Percentiles rank a stretch among this genome's conserved stretches.
Conservation (phyloP, 257 asterid genomes). For the Jacaranda mimosifolia region DNA sequence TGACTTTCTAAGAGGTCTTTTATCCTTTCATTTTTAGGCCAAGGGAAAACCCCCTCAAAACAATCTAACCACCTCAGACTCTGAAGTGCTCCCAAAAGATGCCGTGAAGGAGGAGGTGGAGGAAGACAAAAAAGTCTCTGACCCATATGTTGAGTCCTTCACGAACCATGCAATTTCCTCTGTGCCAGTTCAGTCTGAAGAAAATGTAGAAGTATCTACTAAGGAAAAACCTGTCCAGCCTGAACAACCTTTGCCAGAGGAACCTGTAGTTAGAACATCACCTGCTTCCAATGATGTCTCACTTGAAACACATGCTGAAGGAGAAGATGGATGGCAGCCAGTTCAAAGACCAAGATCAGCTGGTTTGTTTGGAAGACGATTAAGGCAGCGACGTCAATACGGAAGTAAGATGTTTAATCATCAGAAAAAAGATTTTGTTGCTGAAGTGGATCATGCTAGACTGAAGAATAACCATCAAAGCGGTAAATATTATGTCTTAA, state of each 20-base stretch:
- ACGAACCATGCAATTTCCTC: conserved; percentile 41
- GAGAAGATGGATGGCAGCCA: conserved; percentile 97
- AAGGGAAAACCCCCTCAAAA: conserved; percentile 71
- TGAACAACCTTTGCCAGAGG: conserved; percentile 50
- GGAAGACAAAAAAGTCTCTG: conserved; percentile 55
- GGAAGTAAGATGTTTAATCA: conserved; percentile 62
- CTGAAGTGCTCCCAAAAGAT: conserved; percentile 57
- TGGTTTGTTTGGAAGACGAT: conserved; percentile 68
- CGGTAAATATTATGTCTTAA: conserved; percentile 69
- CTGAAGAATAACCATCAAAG: conserved; percentile 68
- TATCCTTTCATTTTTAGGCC: conserved; percentile 57
- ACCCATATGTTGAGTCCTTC: conserved; percentile 51
- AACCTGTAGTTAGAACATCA: conserved; percentile 43
- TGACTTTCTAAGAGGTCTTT: conserved; percentile 17
- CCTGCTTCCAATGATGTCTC: conserved; percentile 50
- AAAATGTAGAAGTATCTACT: conserved; percentile 44
- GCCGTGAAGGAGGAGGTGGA: conserved; percentile 48
- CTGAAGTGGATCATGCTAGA: conserved; percentile 69
- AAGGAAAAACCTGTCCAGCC: conserved; percentile 48
- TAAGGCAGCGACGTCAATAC: conserved; percentile 80
- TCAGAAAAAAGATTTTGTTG: conserved; percentile 72
- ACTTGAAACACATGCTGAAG: conserved; percentile 74
- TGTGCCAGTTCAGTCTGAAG: conserved; percentile 53
- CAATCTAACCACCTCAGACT: conserved; percentile 53
- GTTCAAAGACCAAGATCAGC: conserved; percentile 92